Evolutionary conservation across 2,329 filamentous ascomycete genomes (phyloP).

Genomic region (Ceratocystis alfenasii): DNA sequence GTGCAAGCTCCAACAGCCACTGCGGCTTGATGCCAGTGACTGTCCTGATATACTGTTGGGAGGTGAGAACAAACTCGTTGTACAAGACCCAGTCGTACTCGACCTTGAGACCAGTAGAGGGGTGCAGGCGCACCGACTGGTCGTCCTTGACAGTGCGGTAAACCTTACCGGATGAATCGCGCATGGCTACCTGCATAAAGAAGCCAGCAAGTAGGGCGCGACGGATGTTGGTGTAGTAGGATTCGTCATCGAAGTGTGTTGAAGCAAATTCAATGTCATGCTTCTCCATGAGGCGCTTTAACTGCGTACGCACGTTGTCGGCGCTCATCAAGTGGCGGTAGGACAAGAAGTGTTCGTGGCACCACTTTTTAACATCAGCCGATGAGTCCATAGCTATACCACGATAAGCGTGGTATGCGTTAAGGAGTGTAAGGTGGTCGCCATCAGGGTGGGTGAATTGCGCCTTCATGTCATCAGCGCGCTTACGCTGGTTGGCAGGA

Average conservation of each 20-base stretch:
- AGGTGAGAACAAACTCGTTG: slow-evolving; percentile 95
- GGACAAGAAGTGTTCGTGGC: slow-evolving; percentile 90
- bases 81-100: slow-evolving; percentile 96
- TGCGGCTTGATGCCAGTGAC: slow-evolving; percentile 86
- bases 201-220: slow-evolving; percentile 85
- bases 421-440: slow-evolving; percentile 90
- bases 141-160: slow-evolving; percentile 97
- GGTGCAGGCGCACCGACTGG: slow-evolving; percentile 84
- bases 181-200: slow-evolving; percentile 99
- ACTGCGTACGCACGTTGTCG: slow-evolving; percentile 83
- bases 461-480: slow-evolving; percentile 94
- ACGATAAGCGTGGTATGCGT: slow-evolving; percentile 97
- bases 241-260: slow-evolving; percentile 85
- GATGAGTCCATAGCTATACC: slow-evolving; percentile 45
- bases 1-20: slow-evolving; percentile 92
- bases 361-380: slow-evolving; percentile 76
- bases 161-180: slow-evolving; percentile 73
- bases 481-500: slow-evolving; percentile 71
- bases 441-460: slow-evolving; percentile 87
- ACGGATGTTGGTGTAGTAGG: slow-evolving; percentile 96
- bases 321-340: slow-evolving; percentile 80
- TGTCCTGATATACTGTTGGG: slow-evolving; percentile 94
- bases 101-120: slow-evolving; percentile 75
- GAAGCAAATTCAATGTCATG: slow-evolving; percentile 74
- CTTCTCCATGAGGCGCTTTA: slow-evolving; percentile 94